Conservation (phyloP, 495 filamentous ascomycete genomes). For the Podospora pseudocomata region DNA sequence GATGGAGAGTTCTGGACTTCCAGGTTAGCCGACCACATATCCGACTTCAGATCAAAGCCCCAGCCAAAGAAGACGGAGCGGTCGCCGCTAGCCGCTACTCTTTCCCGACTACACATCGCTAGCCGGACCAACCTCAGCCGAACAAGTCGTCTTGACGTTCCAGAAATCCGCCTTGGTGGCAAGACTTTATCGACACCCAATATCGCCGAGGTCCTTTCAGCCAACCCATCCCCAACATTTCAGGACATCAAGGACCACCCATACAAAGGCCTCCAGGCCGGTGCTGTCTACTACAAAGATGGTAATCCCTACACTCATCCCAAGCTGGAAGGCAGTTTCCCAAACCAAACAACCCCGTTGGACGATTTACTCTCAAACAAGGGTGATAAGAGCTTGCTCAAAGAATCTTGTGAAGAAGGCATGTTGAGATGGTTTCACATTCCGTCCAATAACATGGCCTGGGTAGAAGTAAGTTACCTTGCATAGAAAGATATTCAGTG, state of each 20-base stretch:
- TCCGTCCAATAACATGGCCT: slow-evolving; percentile 15
- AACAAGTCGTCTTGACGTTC: slow-evolving; percentile 8
- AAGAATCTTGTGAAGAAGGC: slow-evolving; percentile 14
- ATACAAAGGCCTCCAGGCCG: slow-evolving; percentile 18
- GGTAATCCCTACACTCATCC: slow-evolving; percentile 12
- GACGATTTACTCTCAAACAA: slow-evolving; percentile 16
- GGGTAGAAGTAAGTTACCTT: slow-evolving; percentile 9
- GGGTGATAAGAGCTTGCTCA: slow-evolving; percentile 10
- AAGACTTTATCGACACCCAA: slow-evolving; percentile 11
- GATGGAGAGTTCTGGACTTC: slow-evolving; percentile 21
- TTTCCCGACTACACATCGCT: slow-evolving; percentile 13
- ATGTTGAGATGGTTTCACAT: slow-evolving; percentile 20
- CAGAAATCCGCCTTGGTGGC: not conserved
- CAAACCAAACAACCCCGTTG: slow-evolving; percentile 16
- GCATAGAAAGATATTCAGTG: not conserved
- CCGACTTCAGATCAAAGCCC: slow-evolving; percentile 18
- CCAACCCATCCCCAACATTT: not conserved
- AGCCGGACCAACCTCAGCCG: slow-evolving; percentile 10
- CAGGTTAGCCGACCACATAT: slow-evolving; percentile 17
- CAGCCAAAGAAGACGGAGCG: slow-evolving; percentile 14
- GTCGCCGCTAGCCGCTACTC: slow-evolving; percentile 12
- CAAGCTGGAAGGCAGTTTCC: slow-evolving; percentile 15
- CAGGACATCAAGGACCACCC: not conserved
- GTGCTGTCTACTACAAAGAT: slow-evolving; percentile 16
- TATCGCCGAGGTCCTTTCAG: slow-evolving; percentile 5